Evolutionary conservation across 2,329 filamentous ascomycete species (phyloP), one percentile per base, ranked within the genome.

Genomic region (Cadophora gregata): DNA sequence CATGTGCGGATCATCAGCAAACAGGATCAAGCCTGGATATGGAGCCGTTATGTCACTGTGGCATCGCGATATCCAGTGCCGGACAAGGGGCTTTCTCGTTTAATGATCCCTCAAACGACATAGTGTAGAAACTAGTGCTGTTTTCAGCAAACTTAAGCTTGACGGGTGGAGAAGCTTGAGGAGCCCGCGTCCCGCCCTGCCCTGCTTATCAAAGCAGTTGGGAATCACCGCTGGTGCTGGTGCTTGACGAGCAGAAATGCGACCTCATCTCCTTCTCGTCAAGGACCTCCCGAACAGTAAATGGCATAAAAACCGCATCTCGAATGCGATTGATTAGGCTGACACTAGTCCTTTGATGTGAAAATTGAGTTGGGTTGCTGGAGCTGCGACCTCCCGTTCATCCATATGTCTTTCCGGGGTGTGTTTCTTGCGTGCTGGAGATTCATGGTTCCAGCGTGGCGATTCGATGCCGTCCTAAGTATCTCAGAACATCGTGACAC

Each of bases 391-490:
- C 66, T 67, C 55, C 60, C 68, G 63, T 58, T 47, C 66, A 66
- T 65, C 55, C 64, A 63, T 59, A 56, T 31, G 31, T 63, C 38
- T 42, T 59, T 60, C 67, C 68, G 42, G 27, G 50, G 48, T 68
- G 68, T 59, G 65, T 50, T 59, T 51, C 59, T 67, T 68, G 71
- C 68, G 59, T 70, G 65, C 56, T 67, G 45, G 60, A 67, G 65
- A 72, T 62, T 67, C 47, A 51, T 56, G 60, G 59, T 67, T 65
- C 62, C 29, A 47, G 56, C 27, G 53, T 62, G 53, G 55, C 65
- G 69, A 74, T 74, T 74, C 68, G 71, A 68, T 55, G 62, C 65
- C 56, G 50, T 31, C 48, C 45, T 56, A 56, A 62, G 59, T 59
- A 33, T 66, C 64, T 63, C 50, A 55, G 55, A 67, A 67, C 60